These are phyloP conservation scores for Ramicandelaber brevisporus DNA, from an alignment of 192 early-diverging fungal species.

Conservation along the genomic window DNA sequence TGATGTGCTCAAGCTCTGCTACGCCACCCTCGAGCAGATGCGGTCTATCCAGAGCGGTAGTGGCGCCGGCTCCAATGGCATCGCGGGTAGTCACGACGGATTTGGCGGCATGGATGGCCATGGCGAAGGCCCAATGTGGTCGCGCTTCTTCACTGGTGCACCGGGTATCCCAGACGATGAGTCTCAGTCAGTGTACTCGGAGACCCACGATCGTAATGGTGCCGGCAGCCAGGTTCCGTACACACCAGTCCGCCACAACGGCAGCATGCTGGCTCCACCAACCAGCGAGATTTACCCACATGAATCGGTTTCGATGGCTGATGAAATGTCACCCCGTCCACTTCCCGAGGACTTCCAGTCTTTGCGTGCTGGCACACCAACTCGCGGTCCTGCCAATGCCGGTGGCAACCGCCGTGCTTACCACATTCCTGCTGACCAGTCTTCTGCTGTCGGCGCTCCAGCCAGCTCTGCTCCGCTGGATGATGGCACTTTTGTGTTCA, in stretches of 20 bases:
- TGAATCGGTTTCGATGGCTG: constrained; percentile 22
- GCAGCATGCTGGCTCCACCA: constrained; percentile 8
- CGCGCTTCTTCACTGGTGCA: constrained; percentile 50
- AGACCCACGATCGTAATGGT: constrained; percentile 15
- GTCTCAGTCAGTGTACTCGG: constrained; percentile 30
- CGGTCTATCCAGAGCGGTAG: constrained; percentile 18
- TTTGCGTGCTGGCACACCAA: constrained; percentile 7
- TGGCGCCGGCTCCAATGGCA: constrained; percentile 7
- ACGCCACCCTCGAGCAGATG: constrained; percentile 59
- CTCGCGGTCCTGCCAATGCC: constrained; percentile 8
- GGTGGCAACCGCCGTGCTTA: too few relatives aligned
- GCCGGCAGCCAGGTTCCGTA: constrained; percentile 9
- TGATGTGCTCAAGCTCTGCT: constrained; percentile 61
- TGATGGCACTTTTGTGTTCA: constrained; percentile 30
- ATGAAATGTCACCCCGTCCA: constrained; percentile 23
- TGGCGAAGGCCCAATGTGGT: constrained; percentile 42
- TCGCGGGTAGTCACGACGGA: constrained; percentile 1
- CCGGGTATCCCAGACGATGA: constrained; percentile 28
- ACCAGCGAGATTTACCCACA: constrained; percentile 15
- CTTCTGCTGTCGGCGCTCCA: too few relatives aligned
- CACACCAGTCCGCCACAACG: constrained; percentile 14
- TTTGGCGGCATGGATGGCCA: constrained; percentile 12
- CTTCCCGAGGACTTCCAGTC: constrained; percentile 20
- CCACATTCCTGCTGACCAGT: background rate
- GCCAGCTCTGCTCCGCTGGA: constrained; percentile 8